Evolutionary conservation across 139 green algal species (phyloP).

Genomic region (Parachlorella kessleri): DNA sequence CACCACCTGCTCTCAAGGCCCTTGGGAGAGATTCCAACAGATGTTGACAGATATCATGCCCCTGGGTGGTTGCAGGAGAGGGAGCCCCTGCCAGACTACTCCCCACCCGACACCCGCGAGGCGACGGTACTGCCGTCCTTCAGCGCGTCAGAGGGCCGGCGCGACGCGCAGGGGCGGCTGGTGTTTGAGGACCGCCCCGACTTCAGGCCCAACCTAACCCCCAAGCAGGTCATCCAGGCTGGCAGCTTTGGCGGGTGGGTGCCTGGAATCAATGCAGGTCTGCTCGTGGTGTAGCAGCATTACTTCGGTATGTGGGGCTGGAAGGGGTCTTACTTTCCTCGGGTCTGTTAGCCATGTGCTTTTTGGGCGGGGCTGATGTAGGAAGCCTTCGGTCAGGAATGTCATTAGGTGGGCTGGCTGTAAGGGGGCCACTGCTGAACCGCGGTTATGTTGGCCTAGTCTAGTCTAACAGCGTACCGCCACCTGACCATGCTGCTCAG

Average conservation of each 20-base stretch:
- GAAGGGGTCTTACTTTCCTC: too few species aligned
- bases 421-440: too few species aligned
- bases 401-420: too few species aligned
- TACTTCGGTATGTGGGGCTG: too few species aligned
- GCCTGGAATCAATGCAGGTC: too few species aligned
- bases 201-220: constrained; percentile 40
- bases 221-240: constrained; percentile 54
- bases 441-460: too few species aligned
- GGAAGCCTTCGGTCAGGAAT: too few species aligned
- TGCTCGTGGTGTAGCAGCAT: too few species aligned
- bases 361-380: too few species aligned
- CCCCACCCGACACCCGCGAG: not conserved
- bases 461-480: too few species aligned
- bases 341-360: too few species aligned
- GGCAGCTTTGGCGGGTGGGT: constrained; percentile 43
- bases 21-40: not conserved
- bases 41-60: not conserved
- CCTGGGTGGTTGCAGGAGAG: not conserved
- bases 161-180: constrained; percentile 26
- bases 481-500: too few species aligned
- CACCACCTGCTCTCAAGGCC: not conserved
- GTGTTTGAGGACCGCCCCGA: constrained; percentile 53
- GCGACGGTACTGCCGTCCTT: not conserved
- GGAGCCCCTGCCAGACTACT: constrained; percentile 6
- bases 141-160: not conserved